phyloP scores from a whole-genome alignment of 2,329 filamentous ascomycete genomes.

The Neodidymelliopsis sp. region DNA sequence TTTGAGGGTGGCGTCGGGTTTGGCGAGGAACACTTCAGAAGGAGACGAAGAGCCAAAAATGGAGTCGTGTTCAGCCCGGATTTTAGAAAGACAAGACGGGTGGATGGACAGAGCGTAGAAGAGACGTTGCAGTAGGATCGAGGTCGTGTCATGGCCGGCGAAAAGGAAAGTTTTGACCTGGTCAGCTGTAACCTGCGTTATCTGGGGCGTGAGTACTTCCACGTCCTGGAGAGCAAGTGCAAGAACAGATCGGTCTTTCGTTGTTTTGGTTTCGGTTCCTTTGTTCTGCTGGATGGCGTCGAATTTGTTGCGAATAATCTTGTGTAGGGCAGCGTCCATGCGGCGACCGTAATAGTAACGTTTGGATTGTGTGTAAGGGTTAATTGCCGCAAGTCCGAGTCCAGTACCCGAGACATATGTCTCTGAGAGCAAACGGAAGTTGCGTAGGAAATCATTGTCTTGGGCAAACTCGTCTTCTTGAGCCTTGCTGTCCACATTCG shows the following conservation, averaged over 20 bases:
- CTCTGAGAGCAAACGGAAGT: constrained; percentile 30
- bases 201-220: constrained; percentile 45
- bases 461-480: constrained; percentile 29
- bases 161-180: constrained; percentile 55
- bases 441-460: constrained; percentile 35
- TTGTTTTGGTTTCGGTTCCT: constrained; percentile 20
- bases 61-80: constrained; percentile 60
- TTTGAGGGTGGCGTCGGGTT: constrained; percentile 58
- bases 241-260: constrained; percentile 41
- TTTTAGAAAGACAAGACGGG: constrained; percentile 37
- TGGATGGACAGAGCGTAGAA: constrained; percentile 44
- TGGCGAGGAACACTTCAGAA: constrained; percentile 50
- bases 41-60: constrained; percentile 58
- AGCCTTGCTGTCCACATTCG: constrained; percentile 38
- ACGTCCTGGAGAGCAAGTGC: constrained; percentile 44
- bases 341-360: constrained; percentile 31
- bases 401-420: constrained; percentile 33
- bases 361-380: constrained; percentile 27
- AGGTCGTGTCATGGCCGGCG: constrained; percentile 58
- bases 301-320: constrained; percentile 36
- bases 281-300: constrained; percentile 31
- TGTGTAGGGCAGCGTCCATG: constrained; percentile 38
- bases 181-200: constrained; percentile 49
- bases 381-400: constrained; percentile 30
- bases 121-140: constrained; percentile 41